phyloP scores from a whole-genome alignment of 345 rosid genomes.

The Odontarrhena argentea region DNA sequence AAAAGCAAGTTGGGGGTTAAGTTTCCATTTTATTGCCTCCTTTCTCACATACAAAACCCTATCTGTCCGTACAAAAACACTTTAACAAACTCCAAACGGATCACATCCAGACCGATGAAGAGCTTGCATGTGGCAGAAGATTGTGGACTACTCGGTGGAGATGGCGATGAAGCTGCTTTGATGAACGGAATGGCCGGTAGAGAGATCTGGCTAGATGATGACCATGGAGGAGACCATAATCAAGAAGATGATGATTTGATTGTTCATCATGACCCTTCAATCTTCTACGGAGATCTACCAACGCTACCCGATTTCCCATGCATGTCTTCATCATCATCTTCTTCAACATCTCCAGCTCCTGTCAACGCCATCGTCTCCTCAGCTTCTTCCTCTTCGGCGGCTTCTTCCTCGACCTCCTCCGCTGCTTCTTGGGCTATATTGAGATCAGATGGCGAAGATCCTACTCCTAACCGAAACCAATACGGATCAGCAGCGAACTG shows the following conservation, averaged over 20 bases:
- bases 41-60: conserved; percentile 41
- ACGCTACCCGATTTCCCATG: conserved; percentile 81
- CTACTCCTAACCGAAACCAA: conserved; percentile 25
- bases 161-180: conserved; percentile 21
- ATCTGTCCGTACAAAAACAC: conserved; percentile 39
- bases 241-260: conserved; percentile 56
- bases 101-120: conserved; percentile 32
- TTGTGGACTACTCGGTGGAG: conserved; percentile 40
- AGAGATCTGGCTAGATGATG: conserved; percentile 60
- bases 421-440: conserved; percentile 84
- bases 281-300: conserved; percentile 70
- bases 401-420: conserved; percentile 62
- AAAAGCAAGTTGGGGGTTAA: conserved; percentile 44
- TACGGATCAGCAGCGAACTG: conserved; percentile 34
- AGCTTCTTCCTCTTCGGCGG: conserved; percentile 57
- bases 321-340: conserved; percentile 97
- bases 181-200: conserved; percentile 45
- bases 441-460: conserved; percentile 64
- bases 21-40: conserved; percentile 37
- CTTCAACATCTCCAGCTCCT: conserved; percentile 80
- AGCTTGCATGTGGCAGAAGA: conserved; percentile 40
- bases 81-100: conserved; percentile 18
- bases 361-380: conserved; percentile 54
- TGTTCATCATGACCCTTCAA: conserved; percentile 54
- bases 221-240: conserved; percentile 47